A percentile compares a stretch with the other conserved stretches of the same genome.
phyloP scores from a whole-genome alignment of 2,329 filamentous ascomycete genomes.

The Kalaharituber pfeilii region DNA sequence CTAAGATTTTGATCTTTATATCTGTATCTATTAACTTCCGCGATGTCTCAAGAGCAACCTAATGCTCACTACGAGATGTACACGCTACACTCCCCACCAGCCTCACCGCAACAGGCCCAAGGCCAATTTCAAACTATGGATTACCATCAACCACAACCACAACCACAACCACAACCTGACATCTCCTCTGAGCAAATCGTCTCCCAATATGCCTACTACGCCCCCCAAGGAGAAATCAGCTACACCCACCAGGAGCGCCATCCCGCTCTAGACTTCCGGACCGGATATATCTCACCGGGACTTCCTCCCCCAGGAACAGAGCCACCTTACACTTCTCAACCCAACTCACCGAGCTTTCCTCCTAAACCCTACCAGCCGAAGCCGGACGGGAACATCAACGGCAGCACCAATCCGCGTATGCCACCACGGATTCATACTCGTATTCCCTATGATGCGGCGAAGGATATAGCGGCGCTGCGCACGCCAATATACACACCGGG shows the following conservation, averaged over 20 bases:
- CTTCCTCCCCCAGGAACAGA: not conserved
- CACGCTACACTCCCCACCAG: not conserved
- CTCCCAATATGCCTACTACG: not conserved
- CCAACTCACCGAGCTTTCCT: not conserved
- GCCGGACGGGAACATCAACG: not conserved
- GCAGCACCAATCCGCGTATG: not conserved
- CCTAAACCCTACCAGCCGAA: not conserved
- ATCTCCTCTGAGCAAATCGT: not conserved
- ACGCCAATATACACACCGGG: constrained; percentile 15
- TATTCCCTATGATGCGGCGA: not conserved
- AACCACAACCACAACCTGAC: not conserved
- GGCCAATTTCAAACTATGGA: not conserved
- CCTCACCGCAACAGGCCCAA: not conserved
- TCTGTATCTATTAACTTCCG: not conserved
- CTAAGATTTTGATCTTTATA: not conserved
- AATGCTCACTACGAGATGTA: not conserved
- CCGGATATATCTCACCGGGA: not conserved
- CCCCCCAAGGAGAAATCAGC: not conserved
- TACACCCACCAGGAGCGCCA: not conserved
- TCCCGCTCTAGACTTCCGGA: not conserved
- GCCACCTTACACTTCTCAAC: not conserved
- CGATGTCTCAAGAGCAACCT: not conserved
- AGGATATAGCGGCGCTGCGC: constrained; percentile 9
- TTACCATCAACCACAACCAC: not conserved
- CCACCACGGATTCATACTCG: not conserved